Evolutionary conservation across 176 grass and related monocot genomes (phyloP), one percentile per base, ranked within the genome.

Genomic region (Oryza officinalis): DNA sequence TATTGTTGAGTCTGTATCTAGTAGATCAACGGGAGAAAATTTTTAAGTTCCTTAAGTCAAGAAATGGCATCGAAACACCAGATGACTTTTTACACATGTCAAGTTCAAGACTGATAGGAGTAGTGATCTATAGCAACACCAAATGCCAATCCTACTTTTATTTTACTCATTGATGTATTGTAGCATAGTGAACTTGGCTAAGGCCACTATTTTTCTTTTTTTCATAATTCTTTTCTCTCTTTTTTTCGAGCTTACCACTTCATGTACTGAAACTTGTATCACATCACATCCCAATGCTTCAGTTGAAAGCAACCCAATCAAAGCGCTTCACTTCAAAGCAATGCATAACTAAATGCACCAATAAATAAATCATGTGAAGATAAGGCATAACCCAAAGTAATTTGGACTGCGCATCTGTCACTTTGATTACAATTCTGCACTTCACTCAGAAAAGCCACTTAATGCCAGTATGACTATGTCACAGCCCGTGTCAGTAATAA

Each of bases 251-350:
- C 10, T 57, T 57, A 57, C 50, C 50, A 57, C 50, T 17, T 49
- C 46, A 49, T 57, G 50, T 22, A 57, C 50, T 57, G 50, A 57
- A 57, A 57, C 50, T 57, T 57, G 18, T 57, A 54, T 60, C 22
- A 60, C 22, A 65, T 45, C 22, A 72, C 71, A 70, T 66, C 83
- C 18, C 44, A 22, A 27, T 4, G 31, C 7, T 90, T 78, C 41
- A 67, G 79, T 25, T 27, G 28, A 72, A 82, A 82, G 22, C 22
- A 74, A 83, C 22, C 54, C 35, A 78, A 30, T 27, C 45, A 14
- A 27, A 23, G 30, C 25, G 31, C 63, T 50, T 68, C 35, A 14
- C 63, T 80, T 75, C 40, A n/a, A 86, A 73, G 68, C 41, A 80
- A 84, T 12, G 8, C 41, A 35, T 77, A 66, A 14, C 35, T 28